phyloP scores from a whole-genome alignment of 2,329 filamentous ascomycete species.

The Neopestalotiopsis clavispora region DNA sequence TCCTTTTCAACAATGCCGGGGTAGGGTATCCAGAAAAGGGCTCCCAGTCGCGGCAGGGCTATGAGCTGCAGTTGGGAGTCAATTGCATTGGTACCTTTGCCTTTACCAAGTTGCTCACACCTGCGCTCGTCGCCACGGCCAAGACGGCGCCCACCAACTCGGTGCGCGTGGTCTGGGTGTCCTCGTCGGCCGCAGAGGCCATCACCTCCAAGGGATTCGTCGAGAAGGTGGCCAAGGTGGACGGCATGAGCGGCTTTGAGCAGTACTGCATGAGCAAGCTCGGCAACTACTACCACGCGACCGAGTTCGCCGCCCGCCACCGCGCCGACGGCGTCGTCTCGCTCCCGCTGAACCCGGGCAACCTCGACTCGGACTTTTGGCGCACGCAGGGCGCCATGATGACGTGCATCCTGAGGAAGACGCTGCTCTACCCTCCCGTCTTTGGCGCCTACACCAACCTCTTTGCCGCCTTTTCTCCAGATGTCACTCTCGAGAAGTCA shows the following conservation, averaged over 20 bases:
- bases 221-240: slow-evolving; percentile 18
- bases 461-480: slow-evolving; percentile 42
- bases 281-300: slow-evolving; percentile 34
- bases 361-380: slow-evolving; percentile 33
- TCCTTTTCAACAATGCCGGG: slow-evolving; percentile 26
- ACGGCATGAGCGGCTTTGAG: slow-evolving; percentile 29
- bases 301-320: slow-evolving; percentile 32
- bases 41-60: slow-evolving; percentile 12
- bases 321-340: slow-evolving; percentile 27
- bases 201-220: slow-evolving; percentile 16
- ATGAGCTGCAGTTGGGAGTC: slow-evolving; percentile 15
- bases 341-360: slow-evolving; percentile 33
- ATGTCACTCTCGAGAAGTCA: slow-evolving; percentile 38
- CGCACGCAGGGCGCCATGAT: slow-evolving; percentile 25
- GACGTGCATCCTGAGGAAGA: slow-evolving; percentile 7
- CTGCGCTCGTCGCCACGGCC: background rate
- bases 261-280: slow-evolving; percentile 36
- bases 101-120: slow-evolving; percentile 14
- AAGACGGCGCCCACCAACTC: background rate
- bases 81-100: slow-evolving; percentile 15
- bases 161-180: slow-evolving; percentile 36
- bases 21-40: slow-evolving; percentile 2
- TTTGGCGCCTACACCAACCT: slow-evolving; percentile 48
- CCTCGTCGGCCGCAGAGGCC: slow-evolving; percentile 32
- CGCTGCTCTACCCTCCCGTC: slow-evolving; percentile 26